These are phyloP conservation scores for Penicillium sp. DNA, from an alignment of 2,329 filamentous ascomycete species.

Conservation along the genomic window DNA sequence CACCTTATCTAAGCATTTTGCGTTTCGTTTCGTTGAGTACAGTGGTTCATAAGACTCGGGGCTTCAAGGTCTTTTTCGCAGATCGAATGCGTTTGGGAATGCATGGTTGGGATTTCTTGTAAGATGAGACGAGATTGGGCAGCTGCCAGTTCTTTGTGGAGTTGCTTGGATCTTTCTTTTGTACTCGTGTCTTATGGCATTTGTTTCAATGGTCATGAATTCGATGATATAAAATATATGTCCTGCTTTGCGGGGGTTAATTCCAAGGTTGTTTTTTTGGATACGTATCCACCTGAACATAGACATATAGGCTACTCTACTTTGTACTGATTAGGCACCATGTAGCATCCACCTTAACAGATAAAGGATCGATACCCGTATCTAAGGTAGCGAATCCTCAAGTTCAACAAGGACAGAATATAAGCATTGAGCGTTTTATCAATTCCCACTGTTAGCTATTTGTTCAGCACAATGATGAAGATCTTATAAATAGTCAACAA, in stretches of 20 bases:
- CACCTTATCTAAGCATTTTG: constrained; percentile 59
- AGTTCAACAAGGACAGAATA: too few species aligned
- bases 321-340: too few species aligned
- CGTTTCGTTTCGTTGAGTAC: neutral
- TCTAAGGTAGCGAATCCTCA: too few species aligned
- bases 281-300: neutral
- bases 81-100: neutral
- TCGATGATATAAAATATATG: constrained; percentile 29
- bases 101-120: constrained; percentile 3
- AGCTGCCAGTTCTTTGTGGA: constrained; percentile 5
- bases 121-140: neutral
- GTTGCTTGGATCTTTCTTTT: constrained; percentile 6
- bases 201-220: constrained; percentile 27
- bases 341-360: too few species aligned
- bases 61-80: neutral
- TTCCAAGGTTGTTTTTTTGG: neutral
- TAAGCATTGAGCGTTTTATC: too few species aligned
- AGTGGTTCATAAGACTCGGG: neutral
- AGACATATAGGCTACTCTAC: neutral
- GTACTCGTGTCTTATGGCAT: constrained; percentile 23
- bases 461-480: too few species aligned
- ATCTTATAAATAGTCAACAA: too few species aligned
- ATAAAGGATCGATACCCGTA: too few species aligned
- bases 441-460: too few species aligned
- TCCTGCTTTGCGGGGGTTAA: constrained; percentile 2